Evolutionary conservation across 2,329 filamentous ascomycete genomes (phyloP), one percentile per base, ranked within the genome.

Genomic region (Botryotinia globosa): DNA sequence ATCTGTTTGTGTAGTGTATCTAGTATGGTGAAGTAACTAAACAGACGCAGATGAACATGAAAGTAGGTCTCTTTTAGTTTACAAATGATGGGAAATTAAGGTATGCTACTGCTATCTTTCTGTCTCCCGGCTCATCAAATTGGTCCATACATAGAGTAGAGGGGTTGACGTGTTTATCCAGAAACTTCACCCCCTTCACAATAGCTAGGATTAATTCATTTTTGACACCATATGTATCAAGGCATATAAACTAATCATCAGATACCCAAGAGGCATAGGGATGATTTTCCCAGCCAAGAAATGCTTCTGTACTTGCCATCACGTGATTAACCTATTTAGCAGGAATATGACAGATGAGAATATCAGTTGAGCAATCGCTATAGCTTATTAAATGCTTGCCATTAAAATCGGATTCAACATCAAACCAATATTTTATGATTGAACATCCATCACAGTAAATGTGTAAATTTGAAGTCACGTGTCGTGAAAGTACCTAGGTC

Each of bases 21-120:
- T 1, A 54, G 0, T n/a, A n/a, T 54, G 4, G n/a, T 54, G 48
- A n/a, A n/a, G 0, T 54, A 54, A 0, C 0, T n/a, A 0, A 54
- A n/a, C 25, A 54, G n/a, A 54, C 7, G 10, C n/a, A 54, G 10
- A 54, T n/a, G 25, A 54, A 3, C 10, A 10, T 54, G 48, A n/a
- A n/a, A n/a, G 10, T 16, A 54, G 6, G 48, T 0, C 25, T n/a
- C 48, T n/a, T n/a, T 14, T 14, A 2, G 7, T 12, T 54, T n/a
- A 0, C 25, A 0, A 56, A 32, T 1, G 1, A 34, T 22, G 22
- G 4, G 20, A 2, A 34, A 34, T 59, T 8, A 59, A 34, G 5
- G 10, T 3, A 59, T 22, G 18, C n/a, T n/a, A n/a, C 1, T 59
- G 25, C 32, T 34, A 34, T 59, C 20, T 37, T 59, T 59, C 56